Base-by-base conservation (phyloP, 306 rosid genomes). In the Prunus mira region DNA sequence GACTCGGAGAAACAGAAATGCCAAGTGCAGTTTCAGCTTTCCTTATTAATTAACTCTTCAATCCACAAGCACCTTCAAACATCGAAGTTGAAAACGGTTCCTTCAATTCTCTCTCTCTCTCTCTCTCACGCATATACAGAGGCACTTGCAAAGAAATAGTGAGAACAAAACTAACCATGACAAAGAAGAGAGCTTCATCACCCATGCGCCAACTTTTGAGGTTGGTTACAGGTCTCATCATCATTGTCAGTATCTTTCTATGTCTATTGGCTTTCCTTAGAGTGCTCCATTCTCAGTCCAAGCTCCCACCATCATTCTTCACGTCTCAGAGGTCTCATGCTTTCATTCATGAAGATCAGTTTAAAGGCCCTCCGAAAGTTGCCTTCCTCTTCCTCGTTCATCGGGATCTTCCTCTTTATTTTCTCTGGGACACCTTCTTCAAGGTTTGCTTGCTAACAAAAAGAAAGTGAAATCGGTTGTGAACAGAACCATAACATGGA, bases 381-480 rank as follows among this genome's bases (percentile, higher is more conserved):
- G 83, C 83, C 17, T 80, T 49, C 57, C 71, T 74, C 54, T 74
- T 80, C 52, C 76, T 74, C 3, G 72, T 51, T 19, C 60, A 20
- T 25, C 25, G 5, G 9, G 10, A 60, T 71, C 75, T 80, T 45
- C 79, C 83, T 67, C 83, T 80, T 60, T 79, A 80, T 74, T 74
- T 80, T 68, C 65, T 74, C 22, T 74, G 79, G 79, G 76, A 7
- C 10, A 64, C 72, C 65, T 80, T 74, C 79, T 80, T 74, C 75
- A 68, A 74, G 79, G 79, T 80, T 50, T 22, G 47, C 51, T 64
- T 75, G 32, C 52, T 54, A 56, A 52, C 64, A 24, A 58, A 12
- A 22, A 22, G 8, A 24, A 25, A 24, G 14, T 62, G 15, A n/a
- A 27, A 17, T 38, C 9, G 9, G 9, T 38, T 38, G 43, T 12